Evolutionary conservation across 208 protist genomes (phyloP), one percentile per base, ranked within the genome.

Genomic region (Trypanosomatidae sp.): DNA sequence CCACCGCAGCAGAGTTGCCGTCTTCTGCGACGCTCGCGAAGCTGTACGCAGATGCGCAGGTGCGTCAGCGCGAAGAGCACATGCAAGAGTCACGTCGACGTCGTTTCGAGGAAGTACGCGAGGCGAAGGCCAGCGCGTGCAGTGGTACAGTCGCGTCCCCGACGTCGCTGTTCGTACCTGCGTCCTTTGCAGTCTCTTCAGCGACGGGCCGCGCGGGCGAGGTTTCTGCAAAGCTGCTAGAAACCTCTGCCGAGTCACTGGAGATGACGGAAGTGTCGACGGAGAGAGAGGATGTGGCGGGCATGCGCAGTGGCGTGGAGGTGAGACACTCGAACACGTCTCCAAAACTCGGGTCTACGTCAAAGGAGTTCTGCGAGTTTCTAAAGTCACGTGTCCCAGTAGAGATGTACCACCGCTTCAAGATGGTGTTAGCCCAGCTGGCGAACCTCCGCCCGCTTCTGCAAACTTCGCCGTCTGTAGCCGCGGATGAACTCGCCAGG

Each of bases 331-430:
- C 60, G 41, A 22, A 65, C 7, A 43, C 25, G 22, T 69, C 56
- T 17, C 36, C 71, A 2, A 17, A 71, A 1, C 39, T 92, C 8
- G 92, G 88, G 19, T 53, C 76, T 12, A 88, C 81, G 2, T 93
- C 92, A 12, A 87, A 84, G 67, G 89, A 97, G 72, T 95, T 95
- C 78, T 95, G 92, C 80, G 80, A 85, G 13, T 95, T 88, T 82
- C 66, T 97, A 10, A 94, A 93, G 71, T 67, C 71, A 17, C 83
- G 76, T 25, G 75, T 97, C 13, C 55, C 77, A 1, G 79, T 72
- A 17, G 76, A 74, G 33, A 65, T 71, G 36, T 97, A 97, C 73
- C 75, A 86, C 43, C 41, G 49, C 28, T 97, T 97, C 67, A 83
- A 85, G 39, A 76, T 75, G 3, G 69, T 74, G 17, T 78, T 97